Percentiles rank a stretch among this genome's conserved stretches.
These are phyloP conservation scores for Camellia granthamiana DNA, from an alignment of 148 eudicot species.

Conservation along the genomic window DNA sequence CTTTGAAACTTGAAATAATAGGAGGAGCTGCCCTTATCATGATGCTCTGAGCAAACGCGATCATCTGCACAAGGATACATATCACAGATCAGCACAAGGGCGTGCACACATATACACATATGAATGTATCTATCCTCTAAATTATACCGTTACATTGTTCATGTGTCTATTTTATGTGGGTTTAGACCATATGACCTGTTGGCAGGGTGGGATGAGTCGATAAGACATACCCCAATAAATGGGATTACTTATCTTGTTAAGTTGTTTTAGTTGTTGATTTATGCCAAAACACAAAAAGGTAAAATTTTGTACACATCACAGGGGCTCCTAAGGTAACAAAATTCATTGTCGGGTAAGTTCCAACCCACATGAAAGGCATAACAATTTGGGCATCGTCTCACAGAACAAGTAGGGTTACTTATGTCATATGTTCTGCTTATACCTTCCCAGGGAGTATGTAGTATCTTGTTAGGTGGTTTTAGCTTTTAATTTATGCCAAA, in stretches of 20 bases:
- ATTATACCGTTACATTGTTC: too few species aligned
- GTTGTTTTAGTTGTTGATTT: too few species aligned
- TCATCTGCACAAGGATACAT: conserved; percentile 30
- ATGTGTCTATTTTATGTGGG: neutral
- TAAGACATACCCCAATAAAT: too few species aligned
- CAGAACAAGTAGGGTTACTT: neutral
- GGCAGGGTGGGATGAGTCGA: too few species aligned
- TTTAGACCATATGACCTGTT: neutral
- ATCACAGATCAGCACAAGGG: neutral
- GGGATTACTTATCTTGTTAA: too few species aligned
- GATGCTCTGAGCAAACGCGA: conserved; percentile 42
- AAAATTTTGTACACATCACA: too few species aligned
- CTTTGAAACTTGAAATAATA: conserved; percentile 12
- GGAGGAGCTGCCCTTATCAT: conserved; percentile 32
- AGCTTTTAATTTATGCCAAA: too few species aligned
- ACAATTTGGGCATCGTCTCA: too few species aligned
- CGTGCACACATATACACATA: neutral
- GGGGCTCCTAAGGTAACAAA: neutral
- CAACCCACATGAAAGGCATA: too few species aligned
- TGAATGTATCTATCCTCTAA: neutral
- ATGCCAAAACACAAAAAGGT: too few species aligned
- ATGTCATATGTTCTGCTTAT: neutral
- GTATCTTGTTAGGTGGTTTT: neutral
- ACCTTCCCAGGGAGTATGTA: neutral
- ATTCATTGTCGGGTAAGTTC: too few species aligned